Percentiles rank a stretch among this genome's conserved stretches.
phyloP scores from a whole-genome alignment of 1,139 yeast genomes.

The Chernovozyma sophiae-reginae region DNA sequence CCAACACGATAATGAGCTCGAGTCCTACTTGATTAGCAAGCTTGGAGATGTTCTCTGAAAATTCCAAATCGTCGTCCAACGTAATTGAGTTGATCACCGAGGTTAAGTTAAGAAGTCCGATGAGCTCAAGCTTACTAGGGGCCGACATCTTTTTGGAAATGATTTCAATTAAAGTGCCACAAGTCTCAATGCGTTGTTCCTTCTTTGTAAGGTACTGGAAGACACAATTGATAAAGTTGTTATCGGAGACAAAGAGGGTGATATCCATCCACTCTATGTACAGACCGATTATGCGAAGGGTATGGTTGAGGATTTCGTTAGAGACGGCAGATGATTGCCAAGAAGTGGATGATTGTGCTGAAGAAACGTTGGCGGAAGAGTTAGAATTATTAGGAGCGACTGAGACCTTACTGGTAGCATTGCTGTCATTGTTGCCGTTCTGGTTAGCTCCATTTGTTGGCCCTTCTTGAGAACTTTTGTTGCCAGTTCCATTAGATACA shows the following conservation, averaged over 20 bases:
- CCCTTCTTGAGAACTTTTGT: not conserved
- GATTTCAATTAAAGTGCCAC: conserved; percentile 74
- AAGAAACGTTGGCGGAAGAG: not conserved
- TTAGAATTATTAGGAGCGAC: not conserved
- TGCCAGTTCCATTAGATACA: not conserved
- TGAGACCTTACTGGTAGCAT: not conserved
- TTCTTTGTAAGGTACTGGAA: conserved; percentile 54
- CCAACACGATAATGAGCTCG: conserved; percentile 67
- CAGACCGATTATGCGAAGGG: conserved; percentile 71
- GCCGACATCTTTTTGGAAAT: conserved; percentile 91
- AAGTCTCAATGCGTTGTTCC: conserved; percentile 53
- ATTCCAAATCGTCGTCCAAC: conserved; percentile 47
- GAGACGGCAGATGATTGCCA: conserved; percentile 15
- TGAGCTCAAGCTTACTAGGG: conserved; percentile 72
- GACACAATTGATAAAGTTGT: conserved; percentile 53
- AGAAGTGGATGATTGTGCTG: not conserved
- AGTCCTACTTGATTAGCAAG: conserved; percentile 70
- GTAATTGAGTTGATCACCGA: conserved; percentile 41
- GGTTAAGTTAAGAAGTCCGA: conserved; percentile 66
- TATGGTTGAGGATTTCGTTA: conserved; percentile 51
- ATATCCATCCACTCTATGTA: conserved; percentile 97
- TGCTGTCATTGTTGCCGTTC: not conserved
- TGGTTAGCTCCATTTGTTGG: not conserved
- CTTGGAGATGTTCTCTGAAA: conserved; percentile 73
- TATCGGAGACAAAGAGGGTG: conserved; percentile 64